Conservation (phyloP, 179 eudicot species). For the Carnegiea gigantea region DNA sequence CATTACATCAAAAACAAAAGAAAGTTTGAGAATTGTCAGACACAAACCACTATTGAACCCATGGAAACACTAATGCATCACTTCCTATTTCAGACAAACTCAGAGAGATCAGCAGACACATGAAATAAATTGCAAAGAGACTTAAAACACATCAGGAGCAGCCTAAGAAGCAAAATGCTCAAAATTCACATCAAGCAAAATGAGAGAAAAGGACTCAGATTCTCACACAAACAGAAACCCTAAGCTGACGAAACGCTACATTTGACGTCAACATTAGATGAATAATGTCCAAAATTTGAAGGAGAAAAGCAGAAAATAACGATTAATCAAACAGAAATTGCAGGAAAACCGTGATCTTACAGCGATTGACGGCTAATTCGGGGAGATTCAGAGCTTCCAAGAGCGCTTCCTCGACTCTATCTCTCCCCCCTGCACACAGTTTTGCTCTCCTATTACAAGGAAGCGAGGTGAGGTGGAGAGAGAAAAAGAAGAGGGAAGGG, state of each 20-base stretch:
- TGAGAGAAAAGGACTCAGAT: background rate
- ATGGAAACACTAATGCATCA: conserved; percentile 4
- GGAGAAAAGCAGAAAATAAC: background rate
- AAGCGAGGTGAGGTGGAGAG: background rate
- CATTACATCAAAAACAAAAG: background rate
- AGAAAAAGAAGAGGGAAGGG: conserved; percentile 10
- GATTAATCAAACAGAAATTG: background rate
- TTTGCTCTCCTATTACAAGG: background rate
- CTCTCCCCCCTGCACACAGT: background rate
- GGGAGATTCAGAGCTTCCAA: background rate
- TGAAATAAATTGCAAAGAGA: background rate
- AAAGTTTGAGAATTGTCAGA: background rate
- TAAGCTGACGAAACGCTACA: conserved; percentile 3
- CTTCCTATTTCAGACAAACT: background rate
- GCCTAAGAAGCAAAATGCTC: conserved; percentile 1
- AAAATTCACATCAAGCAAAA: conserved; percentile 14
- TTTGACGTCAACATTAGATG: background rate
- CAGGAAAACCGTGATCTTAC: background rate
- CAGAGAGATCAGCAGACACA: conserved; percentile 1
- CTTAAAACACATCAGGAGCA: conserved; percentile 1
- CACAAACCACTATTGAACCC: background rate
- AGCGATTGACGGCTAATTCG: background rate
- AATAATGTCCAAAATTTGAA: background rate
- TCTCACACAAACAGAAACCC: conserved; percentile 17
- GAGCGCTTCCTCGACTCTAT: background rate